phyloP scores from a whole-genome alignment of 306 rosid species.

The Cucurbita argyrosperma region DNA sequence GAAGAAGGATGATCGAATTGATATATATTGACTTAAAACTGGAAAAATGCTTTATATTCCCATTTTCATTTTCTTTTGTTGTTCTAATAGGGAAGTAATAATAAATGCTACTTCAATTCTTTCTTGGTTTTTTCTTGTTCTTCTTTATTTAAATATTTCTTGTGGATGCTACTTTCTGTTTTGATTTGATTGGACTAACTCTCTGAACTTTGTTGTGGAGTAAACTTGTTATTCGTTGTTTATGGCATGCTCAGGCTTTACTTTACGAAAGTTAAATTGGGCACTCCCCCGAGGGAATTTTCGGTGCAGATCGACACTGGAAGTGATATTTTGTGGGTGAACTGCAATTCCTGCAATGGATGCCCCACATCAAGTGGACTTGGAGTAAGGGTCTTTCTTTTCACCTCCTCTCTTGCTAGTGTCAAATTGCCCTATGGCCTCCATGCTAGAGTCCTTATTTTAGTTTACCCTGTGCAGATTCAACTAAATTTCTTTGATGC shows the following conservation, averaged over 20 bases:
- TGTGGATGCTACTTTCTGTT: background rate
- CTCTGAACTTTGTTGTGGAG: background rate
- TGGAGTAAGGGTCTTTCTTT: constrained; percentile 40
- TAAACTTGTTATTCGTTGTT: constrained; percentile 1
- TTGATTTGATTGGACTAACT: background rate
- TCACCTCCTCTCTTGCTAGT: background rate
- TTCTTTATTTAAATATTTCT: background rate
- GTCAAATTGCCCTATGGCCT: background rate
- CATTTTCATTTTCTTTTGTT: background rate
- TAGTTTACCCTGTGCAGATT: constrained; percentile 37
- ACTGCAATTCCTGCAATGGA: constrained; percentile 69
- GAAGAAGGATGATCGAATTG: background rate
- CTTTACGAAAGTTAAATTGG: constrained; percentile 74
- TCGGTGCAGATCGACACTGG: constrained; percentile 90
- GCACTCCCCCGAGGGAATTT: constrained; percentile 81
- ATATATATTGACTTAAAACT: background rate
- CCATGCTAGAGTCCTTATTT: background rate
- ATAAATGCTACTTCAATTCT: background rate
- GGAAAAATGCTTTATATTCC: background rate
- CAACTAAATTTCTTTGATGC: constrained; percentile 70
- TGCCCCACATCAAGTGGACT: constrained; percentile 80
- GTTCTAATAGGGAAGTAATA: background rate
- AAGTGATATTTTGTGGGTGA: constrained; percentile 90
- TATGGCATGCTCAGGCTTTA: constrained; percentile 54
- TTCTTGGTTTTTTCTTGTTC: background rate